Conservation (phyloP, 306 rosid species). For the Begonia loranthoides region DNA sequence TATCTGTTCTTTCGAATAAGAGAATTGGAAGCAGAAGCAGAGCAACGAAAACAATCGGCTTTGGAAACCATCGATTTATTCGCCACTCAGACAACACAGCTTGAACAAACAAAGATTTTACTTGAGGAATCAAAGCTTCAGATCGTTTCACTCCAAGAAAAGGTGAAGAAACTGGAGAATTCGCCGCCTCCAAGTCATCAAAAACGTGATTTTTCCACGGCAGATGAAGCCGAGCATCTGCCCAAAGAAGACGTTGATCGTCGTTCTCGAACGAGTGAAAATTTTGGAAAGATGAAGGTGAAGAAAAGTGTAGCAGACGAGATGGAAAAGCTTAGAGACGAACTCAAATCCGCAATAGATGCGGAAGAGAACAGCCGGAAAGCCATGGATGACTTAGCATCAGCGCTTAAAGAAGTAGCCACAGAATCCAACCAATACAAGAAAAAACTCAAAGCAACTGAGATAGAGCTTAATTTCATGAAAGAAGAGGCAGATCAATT, state of each 20-base stretch:
- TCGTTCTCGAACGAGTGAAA: constrained; percentile 14
- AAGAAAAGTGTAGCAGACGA: constrained; percentile 22
- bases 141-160: constrained; percentile 27
- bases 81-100: constrained; percentile 43
- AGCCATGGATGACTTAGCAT: constrained; percentile 84
- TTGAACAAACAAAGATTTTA: constrained; percentile 35
- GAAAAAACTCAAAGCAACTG: constrained; percentile 22
- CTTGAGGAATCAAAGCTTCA: constrained; percentile 52
- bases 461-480: constrained; percentile 43
- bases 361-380: constrained; percentile 72
- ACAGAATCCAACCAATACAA: constrained; percentile 56
- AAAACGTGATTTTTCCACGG: neutral
- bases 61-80: constrained; percentile 38
- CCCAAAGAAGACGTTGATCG: constrained; percentile 1
- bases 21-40: constrained; percentile 32
- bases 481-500: constrained; percentile 44
- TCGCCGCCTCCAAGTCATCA: neutral
- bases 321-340: constrained; percentile 23
- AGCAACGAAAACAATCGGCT: constrained; percentile 39
- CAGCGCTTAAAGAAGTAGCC: constrained; percentile 76
- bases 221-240: neutral
- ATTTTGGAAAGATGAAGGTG: constrained; percentile 13
- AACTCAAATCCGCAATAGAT: constrained; percentile 34
- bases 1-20: constrained; percentile 7
- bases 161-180: constrained; percentile 13